phyloP scores from a whole-genome alignment of 164 flowering plant genomes.

The Vitis cinerea region DNA sequence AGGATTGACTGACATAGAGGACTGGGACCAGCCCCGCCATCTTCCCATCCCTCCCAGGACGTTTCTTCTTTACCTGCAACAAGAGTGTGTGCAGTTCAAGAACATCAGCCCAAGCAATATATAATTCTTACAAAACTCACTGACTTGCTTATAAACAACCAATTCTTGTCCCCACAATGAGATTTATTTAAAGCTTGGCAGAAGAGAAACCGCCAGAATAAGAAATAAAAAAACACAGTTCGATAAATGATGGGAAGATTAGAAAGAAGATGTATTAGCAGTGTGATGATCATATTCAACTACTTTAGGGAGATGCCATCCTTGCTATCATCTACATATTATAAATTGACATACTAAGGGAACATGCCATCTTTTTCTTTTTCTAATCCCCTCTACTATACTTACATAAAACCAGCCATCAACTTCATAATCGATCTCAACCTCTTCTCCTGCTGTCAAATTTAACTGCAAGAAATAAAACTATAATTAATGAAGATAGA shows the following conservation, averaged over 20 bases:
- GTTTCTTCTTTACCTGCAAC: slow-evolving; percentile 93
- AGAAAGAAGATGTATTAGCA: neutral
- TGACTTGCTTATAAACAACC: too few relatives aligned
- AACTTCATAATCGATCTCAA: slow-evolving; percentile 93
- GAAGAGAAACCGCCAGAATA: too few relatives aligned
- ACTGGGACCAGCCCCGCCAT: slow-evolving; percentile 97
- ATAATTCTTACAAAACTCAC: neutral
- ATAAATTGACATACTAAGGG: neutral
- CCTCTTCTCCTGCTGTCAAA: slow-evolving; percentile 92
- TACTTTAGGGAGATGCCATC: neutral
- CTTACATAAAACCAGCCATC: slow-evolving; percentile 99
- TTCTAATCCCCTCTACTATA: slow-evolving; percentile 10
- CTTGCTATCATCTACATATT: neutral
- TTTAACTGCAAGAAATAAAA: slow-evolving; percentile 68
- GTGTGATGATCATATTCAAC: neutral
- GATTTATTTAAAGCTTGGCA: too few relatives aligned
- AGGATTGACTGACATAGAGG: slow-evolving; percentile 81
- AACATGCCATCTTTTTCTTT: neutral
- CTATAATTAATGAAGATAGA: neutral
- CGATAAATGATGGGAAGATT: neutral
- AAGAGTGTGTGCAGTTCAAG: neutral
- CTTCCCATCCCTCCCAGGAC: slow-evolving; percentile 96
- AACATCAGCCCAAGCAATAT: neutral
- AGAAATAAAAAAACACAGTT: neutral
- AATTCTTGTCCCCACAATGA: too few relatives aligned